A percentile compares a stretch with the other conserved stretches of the same genome.
Evolutionary conservation across 805 yeast species (phyloP).

Genomic region (Ogataea paraovalis): DNA sequence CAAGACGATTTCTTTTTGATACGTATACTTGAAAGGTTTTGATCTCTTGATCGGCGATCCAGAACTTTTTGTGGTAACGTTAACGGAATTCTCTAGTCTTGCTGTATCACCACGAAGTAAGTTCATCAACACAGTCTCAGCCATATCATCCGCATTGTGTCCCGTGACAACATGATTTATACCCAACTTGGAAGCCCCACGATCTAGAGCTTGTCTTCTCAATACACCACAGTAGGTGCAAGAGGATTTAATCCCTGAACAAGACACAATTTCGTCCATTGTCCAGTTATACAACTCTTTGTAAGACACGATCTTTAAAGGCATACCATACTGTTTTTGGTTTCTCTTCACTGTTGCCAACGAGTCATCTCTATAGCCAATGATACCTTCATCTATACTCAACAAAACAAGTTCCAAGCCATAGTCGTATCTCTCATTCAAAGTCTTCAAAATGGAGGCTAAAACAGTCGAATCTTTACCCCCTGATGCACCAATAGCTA

Average conservation of each 20-base stretch:
- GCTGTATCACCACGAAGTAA: slow-evolving; percentile 94
- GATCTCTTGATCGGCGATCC: slow-evolving; percentile 91
- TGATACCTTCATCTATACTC: slow-evolving; percentile 94
- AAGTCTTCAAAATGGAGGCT: slow-evolving; percentile 79
- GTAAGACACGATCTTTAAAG: slow-evolving; percentile 57
- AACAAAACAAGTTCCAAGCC: slow-evolving; percentile 80
- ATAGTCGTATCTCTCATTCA: slow-evolving; percentile 85
- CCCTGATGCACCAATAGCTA: slow-evolving; percentile 98
- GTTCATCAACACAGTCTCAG: slow-evolving; percentile 96
- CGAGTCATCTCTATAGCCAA: slow-evolving; percentile 96
- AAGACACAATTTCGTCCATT: slow-evolving; percentile 95
- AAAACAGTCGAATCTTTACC: slow-evolving; percentile 97
- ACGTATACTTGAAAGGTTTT: slow-evolving; percentile 92
- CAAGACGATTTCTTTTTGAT: slow-evolving; percentile 94
- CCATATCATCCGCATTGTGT: slow-evolving; percentile 99
- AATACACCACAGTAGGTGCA: slow-evolving; percentile 98
- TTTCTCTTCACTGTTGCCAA: slow-evolving; percentile 95
- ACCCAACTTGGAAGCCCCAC: slow-evolving; percentile 87
- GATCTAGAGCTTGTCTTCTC: slow-evolving; percentile 91
- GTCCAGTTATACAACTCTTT: slow-evolving; percentile 93
- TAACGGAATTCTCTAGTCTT: slow-evolving; percentile 81
- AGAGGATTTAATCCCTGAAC: slow-evolving; percentile 89
- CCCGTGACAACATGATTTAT: slow-evolving; percentile 95
- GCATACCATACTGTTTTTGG: slow-evolving; percentile 58
- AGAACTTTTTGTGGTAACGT: slow-evolving; percentile 74